phyloP scores from a whole-genome alignment of 495 filamentous ascomycete genomes.

The Lasiosphaeria hispida region DNA sequence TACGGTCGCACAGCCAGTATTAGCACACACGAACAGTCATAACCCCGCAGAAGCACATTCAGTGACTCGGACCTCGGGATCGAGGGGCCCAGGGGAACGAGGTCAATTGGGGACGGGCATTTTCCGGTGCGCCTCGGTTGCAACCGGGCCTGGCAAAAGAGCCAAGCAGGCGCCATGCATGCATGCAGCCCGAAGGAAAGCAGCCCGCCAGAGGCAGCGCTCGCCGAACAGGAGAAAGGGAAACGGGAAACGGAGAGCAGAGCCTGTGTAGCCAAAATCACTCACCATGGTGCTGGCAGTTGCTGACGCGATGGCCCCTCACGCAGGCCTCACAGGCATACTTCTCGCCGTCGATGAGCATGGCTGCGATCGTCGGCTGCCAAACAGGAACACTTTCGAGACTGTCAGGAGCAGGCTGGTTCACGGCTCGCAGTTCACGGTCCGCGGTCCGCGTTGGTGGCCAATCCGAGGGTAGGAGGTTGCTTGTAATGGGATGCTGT shows the following conservation, averaged over 20 bases:
- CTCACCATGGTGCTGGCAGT: conserved; percentile 87
- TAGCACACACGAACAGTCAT: conserved; percentile 14
- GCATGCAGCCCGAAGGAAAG: conserved; percentile 12
- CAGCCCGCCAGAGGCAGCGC: not conserved
- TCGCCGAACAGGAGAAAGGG: not conserved
- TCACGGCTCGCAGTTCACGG: conserved; percentile 18
- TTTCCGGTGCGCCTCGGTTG: conserved; percentile 33
- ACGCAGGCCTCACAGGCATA: conserved; percentile 93
- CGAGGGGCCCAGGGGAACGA: not conserved
- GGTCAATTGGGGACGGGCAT: conserved; percentile 15
- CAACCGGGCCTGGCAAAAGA: conserved; percentile 23
- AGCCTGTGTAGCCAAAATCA: conserved; percentile 32
- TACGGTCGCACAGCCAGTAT: conserved; percentile 39
- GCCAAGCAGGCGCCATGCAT: conserved; percentile 7
- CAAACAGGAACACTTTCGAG: conserved; percentile 2
- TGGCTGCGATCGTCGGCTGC: conserved; percentile 31
- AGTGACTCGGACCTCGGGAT: not conserved
- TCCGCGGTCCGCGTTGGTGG: conserved; percentile 15
- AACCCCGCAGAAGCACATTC: conserved; percentile 15
- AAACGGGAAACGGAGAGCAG: not conserved
- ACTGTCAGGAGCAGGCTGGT: conserved; percentile 9
- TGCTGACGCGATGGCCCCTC: conserved; percentile 89
- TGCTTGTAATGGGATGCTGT: not conserved
- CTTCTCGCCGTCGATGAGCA: conserved; percentile 89
- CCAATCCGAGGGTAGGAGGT: conserved; percentile 10